phyloP scores from a whole-genome alignment of 2,329 filamentous ascomycete genomes.

The Hypocreales sp. region DNA sequence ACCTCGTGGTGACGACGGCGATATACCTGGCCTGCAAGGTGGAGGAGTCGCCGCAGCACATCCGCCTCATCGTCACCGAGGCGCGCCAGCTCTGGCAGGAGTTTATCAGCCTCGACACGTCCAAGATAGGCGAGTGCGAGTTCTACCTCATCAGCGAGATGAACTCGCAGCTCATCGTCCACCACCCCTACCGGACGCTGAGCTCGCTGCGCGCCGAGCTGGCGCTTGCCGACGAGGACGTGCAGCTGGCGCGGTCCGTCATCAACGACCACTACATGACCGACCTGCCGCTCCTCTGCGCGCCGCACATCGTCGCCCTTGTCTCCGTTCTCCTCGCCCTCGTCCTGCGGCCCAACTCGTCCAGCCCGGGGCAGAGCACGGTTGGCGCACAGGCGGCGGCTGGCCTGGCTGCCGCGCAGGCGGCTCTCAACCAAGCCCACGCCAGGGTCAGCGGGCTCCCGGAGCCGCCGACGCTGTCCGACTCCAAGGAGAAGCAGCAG shows the following conservation, averaged over 20 bases:
- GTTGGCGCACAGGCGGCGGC: conserved; percentile 18
- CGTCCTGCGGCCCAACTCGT: conserved; percentile 51
- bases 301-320: conserved; percentile 79
- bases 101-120: conserved; percentile 58
- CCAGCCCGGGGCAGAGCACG: conserved; percentile 12
- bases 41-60: conserved; percentile 94
- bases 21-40: conserved; percentile 95
- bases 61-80: conserved; percentile 76
- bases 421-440: conserved; percentile 32
- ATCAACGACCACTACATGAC: conserved; percentile 91
- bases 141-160: conserved; percentile 87
- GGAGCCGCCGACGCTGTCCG: conserved; percentile 6
- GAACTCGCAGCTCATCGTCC: conserved; percentile 75
- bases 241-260: conserved; percentile 61
- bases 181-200: conserved; percentile 79
- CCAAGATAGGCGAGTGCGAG: conserved; percentile 83
- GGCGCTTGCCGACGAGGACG: conserved; percentile 61
- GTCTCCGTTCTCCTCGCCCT: conserved; percentile 73
- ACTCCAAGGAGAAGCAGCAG: conserved; percentile 30
- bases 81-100: conserved; percentile 76
- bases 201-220: conserved; percentile 55
- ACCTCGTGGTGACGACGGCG: conserved; percentile 82
- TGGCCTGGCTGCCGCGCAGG: conserved; percentile 33
- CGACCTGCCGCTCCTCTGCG: conserved; percentile 70
- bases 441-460: conserved; percentile 9